phyloP scores from a whole-genome alignment of 106 monocot genomes.

The Dendrobium huoshanense region DNA sequence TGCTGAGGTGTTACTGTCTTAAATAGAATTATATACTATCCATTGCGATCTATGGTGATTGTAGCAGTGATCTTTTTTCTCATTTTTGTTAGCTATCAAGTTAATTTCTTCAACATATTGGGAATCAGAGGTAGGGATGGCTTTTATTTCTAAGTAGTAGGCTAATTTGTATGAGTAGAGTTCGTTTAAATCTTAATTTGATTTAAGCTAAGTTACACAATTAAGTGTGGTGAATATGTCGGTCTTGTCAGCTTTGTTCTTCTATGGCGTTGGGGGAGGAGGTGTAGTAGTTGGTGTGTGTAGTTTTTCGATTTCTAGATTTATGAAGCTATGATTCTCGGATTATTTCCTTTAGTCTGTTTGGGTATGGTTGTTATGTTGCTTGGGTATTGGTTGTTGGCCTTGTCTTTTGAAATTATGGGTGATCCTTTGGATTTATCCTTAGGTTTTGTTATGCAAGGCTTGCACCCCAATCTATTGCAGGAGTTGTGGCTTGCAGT shows the following conservation, averaged over 20 bases:
- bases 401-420: background rate
- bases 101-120: background rate
- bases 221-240: background rate
- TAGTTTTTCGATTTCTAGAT: background rate
- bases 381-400: background rate
- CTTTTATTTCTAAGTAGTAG: background rate
- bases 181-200: background rate
- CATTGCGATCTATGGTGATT: background rate
- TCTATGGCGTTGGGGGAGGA: background rate
- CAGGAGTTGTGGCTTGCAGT: background rate
- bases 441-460: background rate
- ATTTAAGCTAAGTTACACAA: background rate
- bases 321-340: background rate
- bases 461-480: background rate
- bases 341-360: background rate
- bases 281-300: background rate
- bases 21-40: background rate
- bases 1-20: background rate
- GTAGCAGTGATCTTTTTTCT: background rate
- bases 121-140: background rate
- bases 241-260: background rate
- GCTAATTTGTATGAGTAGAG: background rate
- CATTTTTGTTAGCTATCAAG: background rate
- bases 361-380: background rate
- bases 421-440: background rate